phyloP scores from a whole-genome alignment of 129 eudicot species.

The Sambucus nigra region DNA sequence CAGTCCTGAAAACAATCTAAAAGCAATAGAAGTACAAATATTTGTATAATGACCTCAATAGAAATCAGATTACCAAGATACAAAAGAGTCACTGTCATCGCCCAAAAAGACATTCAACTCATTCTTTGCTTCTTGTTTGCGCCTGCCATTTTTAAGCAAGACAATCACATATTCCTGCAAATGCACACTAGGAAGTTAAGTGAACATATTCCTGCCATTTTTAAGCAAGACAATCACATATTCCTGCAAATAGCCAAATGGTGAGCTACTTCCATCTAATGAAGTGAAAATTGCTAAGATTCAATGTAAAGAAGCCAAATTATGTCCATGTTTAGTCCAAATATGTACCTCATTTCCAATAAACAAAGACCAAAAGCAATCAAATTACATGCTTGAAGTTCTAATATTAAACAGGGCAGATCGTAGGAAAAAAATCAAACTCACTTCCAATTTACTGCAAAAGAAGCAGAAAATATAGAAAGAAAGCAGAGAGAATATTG shows the following conservation, averaged over 20 bases:
- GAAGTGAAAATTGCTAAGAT: background rate
- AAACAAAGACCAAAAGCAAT: background rate
- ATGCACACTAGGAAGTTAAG: constrained; percentile 11
- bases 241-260: background rate
- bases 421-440: background rate
- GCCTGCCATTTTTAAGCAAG: constrained; percentile 79
- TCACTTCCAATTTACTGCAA: no score
- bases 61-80: constrained; percentile 54
- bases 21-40: constrained; percentile 1
- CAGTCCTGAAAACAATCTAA: constrained; percentile 3
- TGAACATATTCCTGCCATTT: no score
- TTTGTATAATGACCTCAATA: constrained; percentile 3
- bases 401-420: no score
- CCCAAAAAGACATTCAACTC: constrained; percentile 94
- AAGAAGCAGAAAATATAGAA: background rate
- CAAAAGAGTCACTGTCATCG: constrained; percentile 78
- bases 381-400: no score
- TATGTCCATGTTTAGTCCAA: background rate
- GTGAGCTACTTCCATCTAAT: background rate
- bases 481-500: no score
- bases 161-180: constrained; percentile 96
- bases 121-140: constrained; percentile 81
- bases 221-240: no score
- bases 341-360: background rate
- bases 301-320: background rate